phyloP scores from a whole-genome alignment of 306 rosid species.

The Lathyrus aphaca region DNA sequence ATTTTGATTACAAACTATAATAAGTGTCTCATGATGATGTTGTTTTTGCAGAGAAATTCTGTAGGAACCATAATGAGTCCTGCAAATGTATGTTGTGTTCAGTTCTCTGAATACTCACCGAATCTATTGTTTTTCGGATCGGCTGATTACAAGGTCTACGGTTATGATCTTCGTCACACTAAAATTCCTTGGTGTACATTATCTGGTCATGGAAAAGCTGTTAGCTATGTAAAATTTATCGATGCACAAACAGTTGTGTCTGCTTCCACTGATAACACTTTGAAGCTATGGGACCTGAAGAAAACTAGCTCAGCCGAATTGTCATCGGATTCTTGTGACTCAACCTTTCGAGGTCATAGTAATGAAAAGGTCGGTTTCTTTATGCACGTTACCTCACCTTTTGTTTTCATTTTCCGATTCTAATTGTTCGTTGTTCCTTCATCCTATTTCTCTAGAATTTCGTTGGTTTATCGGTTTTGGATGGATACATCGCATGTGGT shows the following conservation, averaged over 20 bases:
- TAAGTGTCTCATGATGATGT: constrained; percentile 27
- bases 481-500: constrained; percentile 73
- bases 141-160: constrained; percentile 78
- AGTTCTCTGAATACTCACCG: constrained; percentile 77
- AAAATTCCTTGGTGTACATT: constrained; percentile 85
- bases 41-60: constrained; percentile 66
- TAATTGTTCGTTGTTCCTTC: constrained; percentile 36
- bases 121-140: constrained; percentile 81
- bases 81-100: constrained; percentile 93
- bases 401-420: constrained; percentile 21
- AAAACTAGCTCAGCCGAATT: constrained; percentile 51
- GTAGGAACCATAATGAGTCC: constrained; percentile 66
- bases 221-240: constrained; percentile 84
- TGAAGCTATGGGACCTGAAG: constrained; percentile 78
- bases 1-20: constrained; percentile 3
- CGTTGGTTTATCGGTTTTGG: constrained; percentile 70
- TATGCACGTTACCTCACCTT: background rate
- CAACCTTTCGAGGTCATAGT: constrained; percentile 66
- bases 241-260: constrained; percentile 74
- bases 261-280: constrained; percentile 75
- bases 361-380: constrained; percentile 65
- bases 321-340: constrained; percentile 55
- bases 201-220: constrained; percentile 81
- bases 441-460: constrained; percentile 56
- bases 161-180: constrained; percentile 87